phyloP scores from a whole-genome alignment of 1,139 yeast species.

The Kodamaea sp. region DNA sequence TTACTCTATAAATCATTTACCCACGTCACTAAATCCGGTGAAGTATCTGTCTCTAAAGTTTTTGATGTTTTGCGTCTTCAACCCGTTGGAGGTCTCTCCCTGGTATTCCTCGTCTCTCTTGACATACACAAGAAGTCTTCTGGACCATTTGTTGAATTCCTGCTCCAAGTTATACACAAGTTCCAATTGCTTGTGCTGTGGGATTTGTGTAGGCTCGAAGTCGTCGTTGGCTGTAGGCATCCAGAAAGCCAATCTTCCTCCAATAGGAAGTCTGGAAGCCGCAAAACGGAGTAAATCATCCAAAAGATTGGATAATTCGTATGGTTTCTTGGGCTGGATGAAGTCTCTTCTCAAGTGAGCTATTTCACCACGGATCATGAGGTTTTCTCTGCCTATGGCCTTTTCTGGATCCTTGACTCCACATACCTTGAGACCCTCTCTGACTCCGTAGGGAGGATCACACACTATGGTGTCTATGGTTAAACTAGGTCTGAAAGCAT shows the following conservation, averaged over 20 bases:
- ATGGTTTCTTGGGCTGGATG: conserved; percentile 91
- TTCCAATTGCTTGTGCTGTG: conserved; percentile 74
- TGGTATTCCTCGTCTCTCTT: conserved; percentile 58
- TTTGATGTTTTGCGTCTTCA: conserved; percentile 40
- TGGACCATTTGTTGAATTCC: conserved; percentile 89
- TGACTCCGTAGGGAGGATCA: conserved; percentile 97
- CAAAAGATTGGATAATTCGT: conserved; percentile 71
- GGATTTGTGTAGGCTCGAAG: conserved; percentile 69
- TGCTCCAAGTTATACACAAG: conserved; percentile 78
- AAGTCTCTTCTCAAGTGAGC: conserved; percentile 81
- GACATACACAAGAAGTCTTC: conserved; percentile 79
- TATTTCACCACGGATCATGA: conserved; percentile 72
- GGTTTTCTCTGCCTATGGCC: conserved; percentile 65
- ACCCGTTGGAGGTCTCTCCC: conserved; percentile 58
- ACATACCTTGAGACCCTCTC: conserved; percentile 92
- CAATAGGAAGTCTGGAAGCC: conserved; percentile 65
- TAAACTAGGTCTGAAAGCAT: conserved; percentile 67
- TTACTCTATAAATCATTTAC: conserved; percentile 19
- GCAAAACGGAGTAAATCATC: conserved; percentile 78
- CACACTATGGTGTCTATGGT: conserved; percentile 80
- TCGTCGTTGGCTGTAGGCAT: conserved; percentile 97
- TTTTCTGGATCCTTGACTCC: conserved; percentile 71
- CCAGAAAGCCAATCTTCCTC: conserved; percentile 91
- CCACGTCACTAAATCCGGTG: conserved; percentile 54
- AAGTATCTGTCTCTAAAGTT: conserved; percentile 84